Percentiles rank a stretch among this genome's conserved stretches.
Conservation (phyloP, 2,329 filamentous ascomycete species). For the Fusarium sp. region DNA sequence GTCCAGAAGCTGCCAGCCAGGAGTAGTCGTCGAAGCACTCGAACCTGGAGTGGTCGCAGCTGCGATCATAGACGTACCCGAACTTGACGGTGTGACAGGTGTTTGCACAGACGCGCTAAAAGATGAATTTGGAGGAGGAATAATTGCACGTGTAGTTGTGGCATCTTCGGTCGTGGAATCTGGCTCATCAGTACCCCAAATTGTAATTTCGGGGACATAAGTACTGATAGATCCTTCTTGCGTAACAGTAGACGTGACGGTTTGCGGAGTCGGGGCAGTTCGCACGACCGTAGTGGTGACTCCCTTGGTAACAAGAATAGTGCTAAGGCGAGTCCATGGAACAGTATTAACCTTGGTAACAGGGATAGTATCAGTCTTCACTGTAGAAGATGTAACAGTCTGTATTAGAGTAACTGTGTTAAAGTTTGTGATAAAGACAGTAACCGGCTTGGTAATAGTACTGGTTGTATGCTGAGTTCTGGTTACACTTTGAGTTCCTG, state of each 20-base stretch:
- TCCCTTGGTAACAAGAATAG: not conserved
- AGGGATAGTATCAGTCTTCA: not conserved
- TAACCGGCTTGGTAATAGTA: not conserved
- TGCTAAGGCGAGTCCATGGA: not conserved
- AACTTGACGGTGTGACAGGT: not conserved
- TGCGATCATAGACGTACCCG: not conserved
- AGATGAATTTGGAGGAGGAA: not conserved
- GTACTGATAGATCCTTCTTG: not conserved
- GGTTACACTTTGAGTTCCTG: not conserved
- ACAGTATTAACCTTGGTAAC: not conserved
- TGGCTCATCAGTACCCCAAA: not conserved
- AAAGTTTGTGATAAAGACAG: not conserved
- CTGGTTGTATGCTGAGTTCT: not conserved
- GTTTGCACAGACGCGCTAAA: not conserved
- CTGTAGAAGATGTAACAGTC: not conserved
- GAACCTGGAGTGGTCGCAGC: not conserved
- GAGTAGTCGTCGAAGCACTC: not conserved
- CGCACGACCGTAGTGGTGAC: not conserved
- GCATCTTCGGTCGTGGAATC: not conserved
- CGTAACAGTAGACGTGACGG: not conserved
- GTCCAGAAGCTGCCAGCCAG: not conserved
- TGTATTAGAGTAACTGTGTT: not conserved
- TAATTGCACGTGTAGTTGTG: not conserved
- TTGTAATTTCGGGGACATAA: not conserved
- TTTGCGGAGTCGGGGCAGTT: not conserved